Base-by-base conservation (phyloP, 495 filamentous ascomycete genomes). In the Penicillium lividum region DNA sequence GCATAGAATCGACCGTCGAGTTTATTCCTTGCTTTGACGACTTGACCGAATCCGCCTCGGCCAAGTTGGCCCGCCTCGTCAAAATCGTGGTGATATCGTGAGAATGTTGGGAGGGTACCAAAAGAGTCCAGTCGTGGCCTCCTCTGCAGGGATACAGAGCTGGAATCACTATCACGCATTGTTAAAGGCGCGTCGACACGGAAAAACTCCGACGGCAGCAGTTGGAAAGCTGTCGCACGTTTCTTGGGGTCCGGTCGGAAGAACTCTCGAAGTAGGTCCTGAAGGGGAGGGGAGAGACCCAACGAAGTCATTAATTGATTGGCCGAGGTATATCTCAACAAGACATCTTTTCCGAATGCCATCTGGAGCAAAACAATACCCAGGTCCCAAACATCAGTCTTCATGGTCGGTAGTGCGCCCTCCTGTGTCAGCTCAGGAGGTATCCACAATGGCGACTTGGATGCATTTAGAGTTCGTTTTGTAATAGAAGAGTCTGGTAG, bases 11-110 rank as follows among this genome's bases (percentile, higher is more conserved):
- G 88, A 8, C 91, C 90, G 72, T 98, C 93, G 7, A 97, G 82
- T 71, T 92, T 95, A 65, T 97, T 96, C 56, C 95, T 83, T 7
- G 94, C 93, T 69, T 93, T 92, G 44, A 98, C 92, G n/a, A 98
- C 94, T 74, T 97, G 90, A 30, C 95, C 94, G 72, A 95, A 98
- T 2, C 93, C 95, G 15, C 94, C 94, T 72, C 91, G 94, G 28
- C 95, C 94, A 18, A 98, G 77, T 3, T 88, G 85, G 16, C 91
- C 92, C 57, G 90, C 85, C 72, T 98, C 93, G 22, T 90, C 86
- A 67, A 95, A 98, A 64, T 98, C 95, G 65, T 88, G 87, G 33
- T 78, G 79, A 66, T 97, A 98, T 45, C 92, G 82, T 1, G 91
- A 93, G 29, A 82, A 78, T 3, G 70, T 59, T 4, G 72, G 70